These are phyloP conservation scores for Russula earlei DNA, from an alignment of 768 basidiomycete species.

Conservation along the genomic window DNA sequence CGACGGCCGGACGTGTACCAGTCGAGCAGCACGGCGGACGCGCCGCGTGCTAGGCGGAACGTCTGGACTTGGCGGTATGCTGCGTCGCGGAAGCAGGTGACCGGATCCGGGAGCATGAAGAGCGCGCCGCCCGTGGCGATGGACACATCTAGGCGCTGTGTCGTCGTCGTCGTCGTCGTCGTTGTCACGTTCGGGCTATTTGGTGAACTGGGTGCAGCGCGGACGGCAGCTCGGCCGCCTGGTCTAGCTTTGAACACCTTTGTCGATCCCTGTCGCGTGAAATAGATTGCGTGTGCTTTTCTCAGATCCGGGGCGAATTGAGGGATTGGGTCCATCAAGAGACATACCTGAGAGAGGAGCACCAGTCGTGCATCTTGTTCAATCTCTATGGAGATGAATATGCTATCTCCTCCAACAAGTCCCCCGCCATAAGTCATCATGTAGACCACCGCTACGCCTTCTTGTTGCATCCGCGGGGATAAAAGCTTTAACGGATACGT, in stretches of 20 bases:
- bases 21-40: slow-evolving; percentile 72
- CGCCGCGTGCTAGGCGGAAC: slow-evolving; percentile 51
- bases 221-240: slow-evolving; percentile 44
- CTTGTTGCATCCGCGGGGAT: slow-evolving; percentile 48
- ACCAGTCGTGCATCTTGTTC: slow-evolving; percentile 49
- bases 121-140: slow-evolving; percentile 48
- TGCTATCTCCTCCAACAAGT: slow-evolving; percentile 74
- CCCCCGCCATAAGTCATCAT: slow-evolving; percentile 87
- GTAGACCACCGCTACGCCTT: slow-evolving; percentile 60
- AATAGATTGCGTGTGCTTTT: background rate
- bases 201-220: background rate
- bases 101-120: slow-evolving; percentile 84
- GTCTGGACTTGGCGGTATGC: slow-evolving; percentile 78
- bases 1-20: slow-evolving; percentile 89
- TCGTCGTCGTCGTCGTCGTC: slow-evolving; percentile 32
- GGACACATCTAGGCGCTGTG: slow-evolving; percentile 51
- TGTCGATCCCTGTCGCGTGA: slow-evolving; percentile 67
- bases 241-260: slow-evolving; percentile 85
- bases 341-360: slow-evolving; percentile 71
- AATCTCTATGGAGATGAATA: slow-evolving; percentile 55
- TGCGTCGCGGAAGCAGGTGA: slow-evolving; percentile 83
- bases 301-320: background rate
- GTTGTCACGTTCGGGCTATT: background rate
- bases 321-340: background rate
- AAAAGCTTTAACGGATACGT: slow-evolving; percentile 85